Percentiles rank a stretch among this genome's conserved stretches.
These are phyloP conservation scores for Diplocarpon rosae DNA, from an alignment of 2,329 filamentous ascomycete genomes.

Conservation along the genomic window DNA sequence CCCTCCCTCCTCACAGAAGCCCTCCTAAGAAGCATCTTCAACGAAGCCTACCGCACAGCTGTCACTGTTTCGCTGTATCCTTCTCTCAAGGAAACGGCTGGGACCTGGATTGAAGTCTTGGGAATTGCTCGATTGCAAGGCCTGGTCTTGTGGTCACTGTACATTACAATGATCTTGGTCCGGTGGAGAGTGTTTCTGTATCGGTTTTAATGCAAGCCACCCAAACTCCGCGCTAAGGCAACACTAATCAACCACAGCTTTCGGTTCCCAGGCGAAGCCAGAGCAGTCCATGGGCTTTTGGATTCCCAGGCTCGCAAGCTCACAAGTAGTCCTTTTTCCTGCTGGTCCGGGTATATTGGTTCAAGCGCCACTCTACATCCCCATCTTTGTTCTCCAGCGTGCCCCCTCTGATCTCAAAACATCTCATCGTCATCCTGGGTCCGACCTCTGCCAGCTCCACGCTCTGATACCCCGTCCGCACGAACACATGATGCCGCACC, in stretches of 20 bases:
- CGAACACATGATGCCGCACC: slow-evolving; percentile 87
- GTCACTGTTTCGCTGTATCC: slow-evolving; percentile 1
- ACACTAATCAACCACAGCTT: slow-evolving; percentile 10
- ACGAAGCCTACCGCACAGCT: slow-evolving; percentile 3
- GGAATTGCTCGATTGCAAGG: not conserved
- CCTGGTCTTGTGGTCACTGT: not conserved
- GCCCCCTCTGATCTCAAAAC: slow-evolving; percentile 86
- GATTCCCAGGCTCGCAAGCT: slow-evolving; percentile 19
- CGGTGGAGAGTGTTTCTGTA: slow-evolving; percentile 3
- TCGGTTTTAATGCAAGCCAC: slow-evolving; percentile 3
- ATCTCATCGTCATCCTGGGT: slow-evolving; percentile 91
- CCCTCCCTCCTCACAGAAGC: not conserved
- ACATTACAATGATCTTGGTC: slow-evolving; percentile 6
- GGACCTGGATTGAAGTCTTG: not conserved
- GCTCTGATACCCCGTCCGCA: slow-evolving; percentile 80
- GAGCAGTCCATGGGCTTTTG: too few species aligned
- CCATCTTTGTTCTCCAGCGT: slow-evolving; percentile 91
- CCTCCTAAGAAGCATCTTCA: slow-evolving; percentile 1
- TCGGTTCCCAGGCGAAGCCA: too few species aligned
- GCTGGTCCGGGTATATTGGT: slow-evolving; percentile 86
- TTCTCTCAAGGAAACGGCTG: not conserved
- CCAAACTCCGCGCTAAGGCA: slow-evolving; percentile 27
- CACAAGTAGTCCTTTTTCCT: slow-evolving; percentile 93
- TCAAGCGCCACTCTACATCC: slow-evolving; percentile 92
- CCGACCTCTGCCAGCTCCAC: slow-evolving; percentile 86